Evolutionary conservation across 1,284 basidiomycete species (phyloP).

Genomic region (Pyrrhoderma lamaoense): DNA sequence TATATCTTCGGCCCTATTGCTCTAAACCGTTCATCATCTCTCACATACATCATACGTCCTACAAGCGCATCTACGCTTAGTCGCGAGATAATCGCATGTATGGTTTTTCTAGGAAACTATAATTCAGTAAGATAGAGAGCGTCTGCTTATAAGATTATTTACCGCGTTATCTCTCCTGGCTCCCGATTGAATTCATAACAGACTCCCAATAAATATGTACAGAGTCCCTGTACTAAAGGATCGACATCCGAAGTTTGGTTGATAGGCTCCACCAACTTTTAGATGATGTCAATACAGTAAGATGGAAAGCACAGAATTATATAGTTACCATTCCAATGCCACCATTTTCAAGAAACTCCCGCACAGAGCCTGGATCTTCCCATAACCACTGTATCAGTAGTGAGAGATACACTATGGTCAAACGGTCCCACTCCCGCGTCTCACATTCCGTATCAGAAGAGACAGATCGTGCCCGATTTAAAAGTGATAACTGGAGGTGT

Average conservation of each 20-base stretch:
- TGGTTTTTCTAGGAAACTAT: slow-evolving; percentile 52
- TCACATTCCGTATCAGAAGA: slow-evolving; percentile 49
- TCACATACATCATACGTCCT: slow-evolving; percentile 77
- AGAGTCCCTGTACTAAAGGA: slow-evolving; percentile 83
- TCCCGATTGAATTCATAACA: slow-evolving; percentile 95
- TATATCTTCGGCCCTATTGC: slow-evolving; percentile 71
- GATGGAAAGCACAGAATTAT: background rate
- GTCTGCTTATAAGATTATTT: slow-evolving; percentile 18
- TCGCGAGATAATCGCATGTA: slow-evolving; percentile 81
- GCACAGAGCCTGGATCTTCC: slow-evolving; percentile 86
- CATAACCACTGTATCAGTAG: slow-evolving; percentile 91
- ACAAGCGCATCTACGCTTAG: slow-evolving; percentile 85
- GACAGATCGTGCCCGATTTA: slow-evolving; percentile 62
- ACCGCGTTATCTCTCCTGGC: slow-evolving; percentile 87
- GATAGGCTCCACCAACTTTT: slow-evolving; percentile 86
- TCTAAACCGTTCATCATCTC: slow-evolving; percentile 90
- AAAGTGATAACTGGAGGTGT: slow-evolving; percentile 61
- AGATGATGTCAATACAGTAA: background rate
- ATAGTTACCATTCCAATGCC: slow-evolving; percentile 81
- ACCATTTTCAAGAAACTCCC: slow-evolving; percentile 86
- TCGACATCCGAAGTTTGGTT: slow-evolving; percentile 87
- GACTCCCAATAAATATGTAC: slow-evolving; percentile 86
- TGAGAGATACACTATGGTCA: slow-evolving; percentile 82
- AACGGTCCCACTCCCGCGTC: slow-evolving; percentile 79
- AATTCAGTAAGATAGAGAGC: slow-evolving; percentile 1